Base-by-base conservation (phyloP, 495 filamentous ascomycete genomes). In the Xylaria curta region DNA sequence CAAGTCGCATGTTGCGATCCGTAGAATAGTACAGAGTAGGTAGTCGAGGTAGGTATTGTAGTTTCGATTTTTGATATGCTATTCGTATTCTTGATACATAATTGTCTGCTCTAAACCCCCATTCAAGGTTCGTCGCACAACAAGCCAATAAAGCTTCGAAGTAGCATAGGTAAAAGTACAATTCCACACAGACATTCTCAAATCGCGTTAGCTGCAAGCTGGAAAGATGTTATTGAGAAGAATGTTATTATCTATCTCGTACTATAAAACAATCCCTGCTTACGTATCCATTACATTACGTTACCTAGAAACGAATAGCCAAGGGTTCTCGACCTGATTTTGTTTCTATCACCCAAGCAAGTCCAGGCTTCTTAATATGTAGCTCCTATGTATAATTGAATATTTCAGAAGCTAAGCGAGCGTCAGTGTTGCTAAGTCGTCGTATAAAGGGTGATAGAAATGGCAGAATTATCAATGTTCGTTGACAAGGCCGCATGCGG, bases 401-500 rank as follows among this genome's bases (percentile, higher is more conserved):
- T 9, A 49, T 42, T 17, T 12, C 26, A 26, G 15, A n/a, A 19
- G 40, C 42, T 13, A 38, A 36, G 40, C 40, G 21, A 51, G 63
- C 26, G 28, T 38, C 31, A 1, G 15, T 3, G 12, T 51, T 53
- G 46, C 46, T 28, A 28, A 28, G 44, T 51, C 6, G 4, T 36
- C 63, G 38, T 9, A 15, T n/a, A 24, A 51, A 51, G 17, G 5
- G 19, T 6, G 40, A 51, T 66, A 19, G 15, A 19, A 51, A 38
- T 21, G 44, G 46, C 46, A 66, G 19, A 36, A 53, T 66, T 66
- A 31, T 51, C 19, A 19, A 53, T 38, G 46, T n/a, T n/a, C 40
- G n/a, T 49, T 24, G 24, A 46, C 17, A 53, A 40, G 49, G 13
- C 65, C 51, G 49, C 65, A 58, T 58, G 36, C 65, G 33, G 65